Percentiles rank a stretch among this genome's conserved stretches.
Conservation (phyloP, 805 yeast genomes). For the Saccharomyces kudriavzevii region DNA sequence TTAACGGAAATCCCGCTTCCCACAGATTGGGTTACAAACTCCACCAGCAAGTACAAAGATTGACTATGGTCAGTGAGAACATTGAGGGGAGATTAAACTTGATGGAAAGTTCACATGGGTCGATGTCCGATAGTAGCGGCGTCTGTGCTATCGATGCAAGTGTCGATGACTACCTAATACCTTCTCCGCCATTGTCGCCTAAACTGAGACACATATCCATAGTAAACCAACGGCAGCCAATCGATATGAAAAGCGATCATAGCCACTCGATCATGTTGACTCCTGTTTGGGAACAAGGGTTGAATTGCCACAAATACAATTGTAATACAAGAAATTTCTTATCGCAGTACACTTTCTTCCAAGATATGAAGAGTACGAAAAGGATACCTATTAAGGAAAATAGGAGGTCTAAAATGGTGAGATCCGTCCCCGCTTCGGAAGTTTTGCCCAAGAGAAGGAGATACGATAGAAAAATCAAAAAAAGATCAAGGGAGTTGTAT, state of each 20-base stretch:
- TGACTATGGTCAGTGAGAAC: not conserved
- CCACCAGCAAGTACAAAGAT: conserved; percentile 10
- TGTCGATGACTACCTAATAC: conserved; percentile 20
- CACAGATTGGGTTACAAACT: conserved; percentile 7
- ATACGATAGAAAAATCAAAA: not conserved
- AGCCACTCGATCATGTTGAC: conserved; percentile 9
- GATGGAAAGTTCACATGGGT: not conserved
- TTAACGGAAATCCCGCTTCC: conserved; percentile 11
- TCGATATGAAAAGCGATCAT: conserved; percentile 8
- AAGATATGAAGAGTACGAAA: conserved; percentile 13
- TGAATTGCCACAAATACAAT: conserved; percentile 12
- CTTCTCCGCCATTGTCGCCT: conserved; percentile 31
- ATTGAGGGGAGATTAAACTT: not conserved
- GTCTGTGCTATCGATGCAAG: not conserved
- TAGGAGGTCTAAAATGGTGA: not conserved
- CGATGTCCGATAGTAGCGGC: not conserved
- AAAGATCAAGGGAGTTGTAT: not conserved
- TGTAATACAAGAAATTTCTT: conserved; percentile 15
- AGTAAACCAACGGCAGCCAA: not conserved
- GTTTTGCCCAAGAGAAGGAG: not conserved
- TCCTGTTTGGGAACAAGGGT: conserved; percentile 16
- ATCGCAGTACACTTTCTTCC: conserved; percentile 18
- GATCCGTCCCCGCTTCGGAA: not conserved
- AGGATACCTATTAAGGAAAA: not conserved
- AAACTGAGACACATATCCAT: conserved; percentile 4